Base-by-base conservation (phyloP, 306 rosid genomes). In the Arachis hypogaea region DNA sequence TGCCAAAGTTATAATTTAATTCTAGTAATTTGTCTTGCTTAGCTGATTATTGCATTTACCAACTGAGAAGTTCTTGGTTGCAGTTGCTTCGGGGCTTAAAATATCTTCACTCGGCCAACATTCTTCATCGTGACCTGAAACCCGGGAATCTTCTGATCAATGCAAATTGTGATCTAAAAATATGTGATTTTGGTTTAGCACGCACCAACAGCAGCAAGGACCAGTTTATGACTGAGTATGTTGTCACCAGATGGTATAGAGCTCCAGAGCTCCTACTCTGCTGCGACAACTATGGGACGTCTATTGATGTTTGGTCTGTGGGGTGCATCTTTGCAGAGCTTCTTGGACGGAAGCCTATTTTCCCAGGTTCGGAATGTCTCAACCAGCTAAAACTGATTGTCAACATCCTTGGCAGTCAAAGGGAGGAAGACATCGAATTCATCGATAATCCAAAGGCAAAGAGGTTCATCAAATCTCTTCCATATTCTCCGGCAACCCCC, bases 261-360 rank as follows among this genome's bases (percentile, higher is more conserved):
- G 97, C 98, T 56, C 98, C 98, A 4, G 97, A 93, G 80, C 92
- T 93, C 51, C 89, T 93, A 45, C 97, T 93, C 16, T 91, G 97
- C 84, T 93, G 98, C 59, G 98, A 93, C 85, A 87, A 91, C 77
- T 93, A 91, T 7, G 96, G 92, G 50, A 89, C 92, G 22, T 85
- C 98, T 10, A 93, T 93, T 67, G 98, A 93, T 80, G 93, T 93
- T 51, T 93, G 98, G 98, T 93, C 98, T 69, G 93, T 93, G 14
- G 96, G 97, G 52, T 91, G 98, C 87, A 91, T 93, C 82, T 91
- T 93, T 75, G 97, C 97, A 0, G 96, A 93, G 85, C 93, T 93
- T 78, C 90, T 93, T 57, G 96, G 96, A 52, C 84, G 97, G 54
- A 93, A 89, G 60, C 92, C 97, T 1, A 72, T 93, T 78, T 93